Evolutionary conservation across 306 rosid genomes (phyloP).

Genomic region (Cicer arietinum): DNA sequence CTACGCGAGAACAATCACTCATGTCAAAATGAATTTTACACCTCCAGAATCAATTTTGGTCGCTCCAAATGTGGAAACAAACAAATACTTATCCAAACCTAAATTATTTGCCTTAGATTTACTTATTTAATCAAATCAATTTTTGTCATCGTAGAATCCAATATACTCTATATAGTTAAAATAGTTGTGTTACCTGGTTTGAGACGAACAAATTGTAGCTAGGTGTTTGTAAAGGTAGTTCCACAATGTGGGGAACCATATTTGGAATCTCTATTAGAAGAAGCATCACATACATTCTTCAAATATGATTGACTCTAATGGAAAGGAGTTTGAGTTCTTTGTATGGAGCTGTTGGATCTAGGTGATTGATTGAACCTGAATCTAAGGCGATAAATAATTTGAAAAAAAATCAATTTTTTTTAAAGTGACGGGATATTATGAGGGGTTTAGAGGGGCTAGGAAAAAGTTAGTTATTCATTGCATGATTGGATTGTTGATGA

Average conservation of each 20-base stretch:
- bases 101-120: too few species aligned
- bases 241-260: not conserved
- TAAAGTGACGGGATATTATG: not conserved
- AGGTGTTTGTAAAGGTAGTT: not conserved
- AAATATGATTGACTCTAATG: too few species aligned
- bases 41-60: not conserved
- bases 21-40: too few species aligned
- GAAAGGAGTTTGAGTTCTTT: not conserved
- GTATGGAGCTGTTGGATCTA: not conserved
- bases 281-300: not conserved
- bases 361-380: not conserved
- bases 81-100: too few species aligned
- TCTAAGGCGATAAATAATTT: not conserved
- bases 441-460: not conserved
- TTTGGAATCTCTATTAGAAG: not conserved
- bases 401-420: not conserved
- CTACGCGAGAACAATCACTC: too few species aligned
- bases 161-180: not conserved
- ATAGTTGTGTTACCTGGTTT: not conserved
- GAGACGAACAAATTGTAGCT: not conserved
- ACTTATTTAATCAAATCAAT: too few species aligned
- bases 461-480: not conserved
- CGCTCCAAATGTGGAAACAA: not conserved
- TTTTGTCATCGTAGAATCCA: too few species aligned
- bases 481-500: too few species aligned